Evolutionary conservation across 148 eudicot species (phyloP).

Genomic region (Vaccinium macrocarpon): DNA sequence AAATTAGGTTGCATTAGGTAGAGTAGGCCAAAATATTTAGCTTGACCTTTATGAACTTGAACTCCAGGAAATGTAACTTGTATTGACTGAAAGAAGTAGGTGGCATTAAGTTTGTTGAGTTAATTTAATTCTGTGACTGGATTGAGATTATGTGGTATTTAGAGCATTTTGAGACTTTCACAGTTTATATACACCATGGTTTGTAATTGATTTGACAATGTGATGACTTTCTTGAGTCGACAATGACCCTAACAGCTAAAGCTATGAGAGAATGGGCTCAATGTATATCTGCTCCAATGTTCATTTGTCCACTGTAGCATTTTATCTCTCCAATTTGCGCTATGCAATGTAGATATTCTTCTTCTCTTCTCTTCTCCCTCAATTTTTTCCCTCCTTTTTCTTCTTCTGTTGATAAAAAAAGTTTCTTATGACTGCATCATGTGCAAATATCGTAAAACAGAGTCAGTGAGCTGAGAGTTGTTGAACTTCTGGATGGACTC

Average conservation of each 20-base stretch:
- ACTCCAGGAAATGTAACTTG: background rate
- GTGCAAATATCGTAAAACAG: constrained; percentile 36
- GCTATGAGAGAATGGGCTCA: background rate
- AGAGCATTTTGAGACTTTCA: background rate
- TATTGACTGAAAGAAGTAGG: background rate
- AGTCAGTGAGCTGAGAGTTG: constrained; percentile 90
- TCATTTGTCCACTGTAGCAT: background rate
- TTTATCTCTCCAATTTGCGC: background rate
- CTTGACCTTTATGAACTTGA: constrained; percentile 9
- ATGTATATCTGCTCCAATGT: background rate
- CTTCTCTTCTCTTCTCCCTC: background rate
- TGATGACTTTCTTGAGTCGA: background rate
- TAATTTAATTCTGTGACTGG: background rate
- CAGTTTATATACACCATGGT: background rate
- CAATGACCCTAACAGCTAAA: background rate
- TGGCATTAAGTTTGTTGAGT: constrained; percentile 3
- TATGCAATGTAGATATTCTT: background rate
- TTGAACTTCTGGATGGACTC: constrained; percentile 95
- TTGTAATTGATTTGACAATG: background rate
- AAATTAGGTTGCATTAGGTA: background rate
- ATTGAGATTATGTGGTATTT: background rate
- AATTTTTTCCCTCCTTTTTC: background rate
- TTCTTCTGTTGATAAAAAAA: background rate
- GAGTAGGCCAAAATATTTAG: background rate
- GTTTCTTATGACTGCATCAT: constrained; percentile 15